Base-by-base conservation (phyloP, 176 grass and related monocot genomes). In the Miscanthus lutarioriparius region DNA sequence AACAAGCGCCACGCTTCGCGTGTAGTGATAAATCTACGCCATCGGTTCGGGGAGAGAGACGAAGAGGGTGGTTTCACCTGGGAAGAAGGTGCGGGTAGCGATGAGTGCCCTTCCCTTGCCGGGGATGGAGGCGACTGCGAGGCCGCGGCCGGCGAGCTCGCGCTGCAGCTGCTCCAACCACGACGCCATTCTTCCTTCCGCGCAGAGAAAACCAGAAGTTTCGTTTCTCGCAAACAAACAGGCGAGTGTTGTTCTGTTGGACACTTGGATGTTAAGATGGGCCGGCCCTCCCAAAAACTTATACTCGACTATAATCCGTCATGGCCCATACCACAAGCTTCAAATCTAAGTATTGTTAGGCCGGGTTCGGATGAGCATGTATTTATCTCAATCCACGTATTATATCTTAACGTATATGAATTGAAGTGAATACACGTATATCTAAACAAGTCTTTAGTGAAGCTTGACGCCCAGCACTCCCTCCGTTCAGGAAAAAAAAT, bases 91-190 rank as follows among this genome's bases (percentile, higher is more conserved):
- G 17, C 74, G 89, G 13, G 85, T 37, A 77, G 91, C 83, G 12
- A 95, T 62, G 77, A 98, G 85, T 12, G 85, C 74, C 17, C 91
- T 85, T 22, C 91, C 93, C 85, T 95, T 95, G 14, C 83, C 83
- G 12, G 83, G 82, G 47, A 98, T 74, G 59, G 83, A 85, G 54
- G 80, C 76, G 19, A 95, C 64, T n/a, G 82, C 72, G 44, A 95
- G 79, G 41, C 92, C 92, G 37, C 85, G 68, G 25, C 78, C 36
- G 33, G 87, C 81, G 16, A 95, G 91, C 69, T 86, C 89, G 7
- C 40, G 41, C 82, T 85, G 90, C 72, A 94, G 84, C 70, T 91
- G 83, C 81, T 94, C 90, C 90, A 72, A 86, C 88, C 88, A 89
- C 64, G 75, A 79, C 65, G 71, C 81, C 82, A 87, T 89, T 41